Evolutionary conservation across 1,284 basidiomycete species (phyloP).

Genomic region (Papiliotrema fonsecae): DNA sequence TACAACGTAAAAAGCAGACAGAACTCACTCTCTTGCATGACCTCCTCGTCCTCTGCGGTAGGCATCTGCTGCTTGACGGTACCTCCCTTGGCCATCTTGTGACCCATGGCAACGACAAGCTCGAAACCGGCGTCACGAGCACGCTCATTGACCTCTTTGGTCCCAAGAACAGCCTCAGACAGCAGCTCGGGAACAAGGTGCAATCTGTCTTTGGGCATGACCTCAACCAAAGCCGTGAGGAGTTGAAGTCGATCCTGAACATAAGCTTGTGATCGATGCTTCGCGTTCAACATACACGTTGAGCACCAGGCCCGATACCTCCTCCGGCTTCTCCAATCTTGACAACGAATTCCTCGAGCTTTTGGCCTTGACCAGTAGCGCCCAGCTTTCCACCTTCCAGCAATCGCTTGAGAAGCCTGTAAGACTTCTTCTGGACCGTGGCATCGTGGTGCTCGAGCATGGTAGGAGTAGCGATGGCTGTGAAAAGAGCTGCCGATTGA

Average conservation of each 20-base stretch:
- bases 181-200: constrained; percentile 85
- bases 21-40: constrained; percentile 54
- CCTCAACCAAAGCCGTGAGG: constrained; percentile 66
- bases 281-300: constrained; percentile 57
- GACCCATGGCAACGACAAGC: constrained; percentile 83
- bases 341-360: constrained; percentile 56
- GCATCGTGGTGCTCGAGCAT: constrained; percentile 63
- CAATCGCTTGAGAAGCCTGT: constrained; percentile 77
- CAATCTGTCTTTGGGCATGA: constrained; percentile 65
- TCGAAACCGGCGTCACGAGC: constrained; percentile 86
- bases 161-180: constrained; percentile 93
- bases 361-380: constrained; percentile 49
- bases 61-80: constrained; percentile 59
- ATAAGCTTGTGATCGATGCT: background rate
- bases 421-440: constrained; percentile 91
- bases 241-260: constrained; percentile 75
- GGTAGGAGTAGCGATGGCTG: constrained; percentile 44
- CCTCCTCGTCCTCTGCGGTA: constrained; percentile 55
- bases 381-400: constrained; percentile 60
- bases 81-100: constrained; percentile 86
- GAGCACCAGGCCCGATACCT: constrained; percentile 74
- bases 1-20: background rate
- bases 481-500: constrained; percentile 63
- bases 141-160: constrained; percentile 95
- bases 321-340: constrained; percentile 57